Percentiles rank a stretch among this genome's conserved stretches.
These are phyloP conservation scores for grape (Vitis vinifera) DNA, from an alignment of 164 flowering plant species.

Conservation along the genomic window DNA sequence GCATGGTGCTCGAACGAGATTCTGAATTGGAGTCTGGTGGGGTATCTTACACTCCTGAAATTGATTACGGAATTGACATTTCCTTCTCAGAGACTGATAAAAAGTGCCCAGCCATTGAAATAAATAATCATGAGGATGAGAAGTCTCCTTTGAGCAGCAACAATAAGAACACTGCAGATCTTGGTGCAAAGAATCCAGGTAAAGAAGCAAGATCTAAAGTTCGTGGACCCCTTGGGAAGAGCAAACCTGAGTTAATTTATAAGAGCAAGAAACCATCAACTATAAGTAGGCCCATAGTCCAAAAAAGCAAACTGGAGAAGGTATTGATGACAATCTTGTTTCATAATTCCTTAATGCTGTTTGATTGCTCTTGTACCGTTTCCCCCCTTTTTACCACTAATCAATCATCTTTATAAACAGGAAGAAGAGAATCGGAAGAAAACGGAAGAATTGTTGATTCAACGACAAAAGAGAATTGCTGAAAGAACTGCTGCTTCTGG, in stretches of 20 bases:
- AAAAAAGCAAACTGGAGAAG: constrained; percentile 55
- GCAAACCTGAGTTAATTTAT: constrained; percentile 32
- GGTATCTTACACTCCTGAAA: constrained; percentile 50
- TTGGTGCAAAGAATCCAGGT: constrained; percentile 21
- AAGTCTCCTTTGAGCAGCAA: constrained; percentile 8
- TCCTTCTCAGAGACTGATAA: constrained; percentile 28
- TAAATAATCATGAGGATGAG: constrained; percentile 21
- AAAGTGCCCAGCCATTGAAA: constrained; percentile 18
- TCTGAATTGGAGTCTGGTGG: constrained; percentile 26
- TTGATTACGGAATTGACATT: constrained; percentile 35
- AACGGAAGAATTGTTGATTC: constrained; percentile 22
- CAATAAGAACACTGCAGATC: constrained; percentile 19
- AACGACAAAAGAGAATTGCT: constrained; percentile 27
- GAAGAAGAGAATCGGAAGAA: constrained; percentile 24
- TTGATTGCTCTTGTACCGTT: background rate
- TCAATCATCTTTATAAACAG: constrained; percentile 7
- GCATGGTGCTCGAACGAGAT: constrained; percentile 53
- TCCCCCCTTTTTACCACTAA: background rate
- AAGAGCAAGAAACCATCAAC: constrained; percentile 35
- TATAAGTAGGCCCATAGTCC: constrained; percentile 30
- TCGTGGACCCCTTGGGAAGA: constrained; percentile 31
- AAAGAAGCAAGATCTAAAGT: constrained; percentile 41
- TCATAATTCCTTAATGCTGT: background rate
- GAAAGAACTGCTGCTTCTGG: constrained; percentile 22
- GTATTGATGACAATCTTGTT: constrained; percentile 25